Evolutionary conservation across 306 rosid genomes (phyloP).

Genomic region (Lupinus albus): DNA sequence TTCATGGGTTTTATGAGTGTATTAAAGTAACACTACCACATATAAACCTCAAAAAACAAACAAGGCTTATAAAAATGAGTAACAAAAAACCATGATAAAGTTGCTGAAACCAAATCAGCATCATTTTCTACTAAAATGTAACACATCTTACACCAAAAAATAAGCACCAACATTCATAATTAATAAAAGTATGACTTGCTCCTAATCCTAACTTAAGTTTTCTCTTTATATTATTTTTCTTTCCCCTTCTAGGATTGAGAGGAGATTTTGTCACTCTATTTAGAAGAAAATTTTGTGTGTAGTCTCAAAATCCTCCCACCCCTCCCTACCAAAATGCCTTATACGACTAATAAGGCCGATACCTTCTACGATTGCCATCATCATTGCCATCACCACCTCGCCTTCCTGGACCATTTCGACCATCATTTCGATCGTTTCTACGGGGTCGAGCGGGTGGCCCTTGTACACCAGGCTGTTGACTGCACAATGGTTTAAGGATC

Average conservation of each 20-base stretch:
- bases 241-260: background rate
- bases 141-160: slow-evolving; percentile 37
- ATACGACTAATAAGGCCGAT: slow-evolving; percentile 75
- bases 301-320: slow-evolving; percentile 41
- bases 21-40: background rate
- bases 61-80: too few relatives aligned
- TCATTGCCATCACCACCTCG: slow-evolving; percentile 72
- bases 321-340: slow-evolving; percentile 41
- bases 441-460: slow-evolving; percentile 77
- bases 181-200: slow-evolving; percentile 40
- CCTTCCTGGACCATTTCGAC: slow-evolving; percentile 65
- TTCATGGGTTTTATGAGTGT: background rate
- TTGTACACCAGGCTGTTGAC: slow-evolving; percentile 92
- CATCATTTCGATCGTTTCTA: slow-evolving; percentile 69
- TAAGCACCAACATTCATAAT: slow-evolving; percentile 44
- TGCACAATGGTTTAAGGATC: slow-evolving; percentile 42
- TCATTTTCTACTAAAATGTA: slow-evolving; percentile 38
- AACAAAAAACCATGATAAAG: slow-evolving; percentile 11
- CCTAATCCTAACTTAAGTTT: slow-evolving; percentile 52
- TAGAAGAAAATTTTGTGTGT: slow-evolving; percentile 32
- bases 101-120: slow-evolving; percentile 44
- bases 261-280: slow-evolving; percentile 32
- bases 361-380: slow-evolving; percentile 84
- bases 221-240: slow-evolving; percentile 1
- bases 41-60: background rate